Evolutionary conservation across 1,139 yeast species (phyloP), one percentile per base, ranked within the genome.

Genomic region (Protomyces pachydermus): DNA sequence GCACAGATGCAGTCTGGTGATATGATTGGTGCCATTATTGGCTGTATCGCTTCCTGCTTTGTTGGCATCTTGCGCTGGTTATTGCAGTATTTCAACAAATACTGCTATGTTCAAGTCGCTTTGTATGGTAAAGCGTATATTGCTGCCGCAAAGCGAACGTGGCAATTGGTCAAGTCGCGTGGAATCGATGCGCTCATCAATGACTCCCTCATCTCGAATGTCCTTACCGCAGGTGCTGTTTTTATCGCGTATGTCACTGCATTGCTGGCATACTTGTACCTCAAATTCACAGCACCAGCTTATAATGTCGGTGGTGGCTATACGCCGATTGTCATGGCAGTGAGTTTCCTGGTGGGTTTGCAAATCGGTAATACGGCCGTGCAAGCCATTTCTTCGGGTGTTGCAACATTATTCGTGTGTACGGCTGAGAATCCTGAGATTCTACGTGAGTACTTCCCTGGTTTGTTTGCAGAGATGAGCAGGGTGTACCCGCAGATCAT

Each of bases 151-250:
- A 86, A 80, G 70, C 95, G 89, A 23, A 88, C 97, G 0, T 87
- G 91, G 84, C 83, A 85, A 69, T 80, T 91, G 74, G 75, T 91
- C 69, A 82, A 87, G 71, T 84, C 81, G 72, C 87, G 89, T 74
- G 97, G 97, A 53, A 80, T 90, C 76, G 96, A 88, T 74, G 95
- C 95, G 1, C 78, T 91, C 71, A 82, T 90, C 69, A 91, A 91
- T 74, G 96, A 54, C 35, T 60, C 61, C 18, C 56, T 60, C 20
- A 54, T 63, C 35, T 12, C 34, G n/a, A 46, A 42, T 34, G 60
- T 64, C 38, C 53, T 64, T 32, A 45, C 35, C 12, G 82, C 89
- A 71, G 91, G 87, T 71, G 78, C 93, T 1, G 71, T 87, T 66
- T 84, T 88, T 72, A 85, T 86, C 14, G 91, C 87, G 6, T 87